phyloP scores from a whole-genome alignment of 2,329 filamentous ascomycete species.

The Apiospora pterosperma region DNA sequence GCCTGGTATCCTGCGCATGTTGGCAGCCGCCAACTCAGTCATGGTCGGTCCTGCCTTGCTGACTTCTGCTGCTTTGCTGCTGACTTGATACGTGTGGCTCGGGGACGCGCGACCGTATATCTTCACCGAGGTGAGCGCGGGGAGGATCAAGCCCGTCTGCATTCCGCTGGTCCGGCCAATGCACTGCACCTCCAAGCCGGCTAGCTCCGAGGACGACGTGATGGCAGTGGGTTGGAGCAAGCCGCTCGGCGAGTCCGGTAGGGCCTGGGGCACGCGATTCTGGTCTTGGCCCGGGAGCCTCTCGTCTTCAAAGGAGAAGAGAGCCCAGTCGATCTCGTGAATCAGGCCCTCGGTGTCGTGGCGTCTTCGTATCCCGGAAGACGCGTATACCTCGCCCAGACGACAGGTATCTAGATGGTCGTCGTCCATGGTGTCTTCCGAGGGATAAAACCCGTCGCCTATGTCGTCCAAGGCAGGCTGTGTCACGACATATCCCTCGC shows the following conservation, averaged over 20 bases:
- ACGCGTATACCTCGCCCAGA: slow-evolving; percentile 82
- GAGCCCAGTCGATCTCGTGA: slow-evolving; percentile 94
- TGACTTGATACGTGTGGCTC: slow-evolving; percentile 65
- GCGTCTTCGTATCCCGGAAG: slow-evolving; percentile 81
- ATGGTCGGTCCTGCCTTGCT: slow-evolving; percentile 5
- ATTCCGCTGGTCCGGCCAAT: slow-evolving; percentile 84
- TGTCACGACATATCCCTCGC: slow-evolving; percentile 77
- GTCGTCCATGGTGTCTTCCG: slow-evolving; percentile 65
- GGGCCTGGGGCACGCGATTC: slow-evolving; percentile 60
- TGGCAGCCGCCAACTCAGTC: slow-evolving; percentile 9
- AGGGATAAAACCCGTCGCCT: slow-evolving; percentile 77
- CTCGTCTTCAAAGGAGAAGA: slow-evolving; percentile 74
- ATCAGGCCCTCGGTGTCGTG: slow-evolving; percentile 64
- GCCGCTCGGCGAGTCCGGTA: slow-evolving; percentile 28
- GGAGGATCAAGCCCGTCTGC: slow-evolving; percentile 73
- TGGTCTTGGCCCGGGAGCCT: slow-evolving; percentile 64
- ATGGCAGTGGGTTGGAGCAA: slow-evolving; percentile 54
- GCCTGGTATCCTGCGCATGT: slow-evolving; percentile 14
- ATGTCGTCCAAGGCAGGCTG: slow-evolving; percentile 91
- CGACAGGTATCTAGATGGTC: slow-evolving; percentile 81
- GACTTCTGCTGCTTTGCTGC: slow-evolving; percentile 31
- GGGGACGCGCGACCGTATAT: slow-evolving; percentile 81
- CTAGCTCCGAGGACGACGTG: slow-evolving; percentile 58
- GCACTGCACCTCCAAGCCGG: slow-evolving; percentile 79
- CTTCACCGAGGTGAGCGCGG: slow-evolving; percentile 78